Conservation (phyloP, 257 asterid genomes). For the Nicotiana otophora region DNA sequence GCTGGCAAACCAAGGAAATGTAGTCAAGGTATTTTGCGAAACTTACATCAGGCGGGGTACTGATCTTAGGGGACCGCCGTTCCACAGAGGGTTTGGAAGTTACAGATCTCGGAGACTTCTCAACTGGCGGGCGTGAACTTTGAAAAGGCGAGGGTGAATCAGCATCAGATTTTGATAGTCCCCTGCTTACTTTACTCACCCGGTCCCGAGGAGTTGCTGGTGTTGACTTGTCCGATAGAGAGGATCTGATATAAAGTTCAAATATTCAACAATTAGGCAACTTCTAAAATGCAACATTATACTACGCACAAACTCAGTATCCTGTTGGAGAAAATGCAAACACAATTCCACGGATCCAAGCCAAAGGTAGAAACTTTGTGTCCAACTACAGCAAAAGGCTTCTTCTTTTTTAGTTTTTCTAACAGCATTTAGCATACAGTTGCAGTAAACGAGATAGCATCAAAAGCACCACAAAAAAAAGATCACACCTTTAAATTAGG, state of each 20-base stretch:
- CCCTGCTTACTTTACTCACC: constrained; percentile 45
- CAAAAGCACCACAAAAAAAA: not conserved
- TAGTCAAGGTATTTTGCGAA: not conserved
- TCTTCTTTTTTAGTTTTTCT: not conserved
- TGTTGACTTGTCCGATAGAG: constrained; percentile 55
- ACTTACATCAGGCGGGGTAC: constrained; percentile 80
- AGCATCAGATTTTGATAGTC: constrained; percentile 57
- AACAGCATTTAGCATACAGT: not conserved
- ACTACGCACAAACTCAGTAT: not conserved
- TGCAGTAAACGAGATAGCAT: constrained; percentile 1
- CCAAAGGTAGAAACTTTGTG: constrained; percentile 8
- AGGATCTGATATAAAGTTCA: constrained; percentile 45
- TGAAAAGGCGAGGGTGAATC: constrained; percentile 67
- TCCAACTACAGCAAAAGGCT: not conserved
- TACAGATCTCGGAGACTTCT: constrained; percentile 65
- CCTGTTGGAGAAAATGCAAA: not conserved
- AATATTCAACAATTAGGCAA: constrained; percentile 3
- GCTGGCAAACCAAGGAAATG: not conserved
- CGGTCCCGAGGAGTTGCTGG: constrained; percentile 47
- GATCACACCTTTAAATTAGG: not conserved
- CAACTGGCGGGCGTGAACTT: constrained; percentile 52
- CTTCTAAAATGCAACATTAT: not conserved
- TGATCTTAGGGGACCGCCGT: constrained; percentile 58
- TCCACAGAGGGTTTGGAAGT: constrained; percentile 62
- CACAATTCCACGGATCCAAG: not conserved